Base-by-base conservation (phyloP, 177 flowering plant species). In the Telopea speciosissima region DNA sequence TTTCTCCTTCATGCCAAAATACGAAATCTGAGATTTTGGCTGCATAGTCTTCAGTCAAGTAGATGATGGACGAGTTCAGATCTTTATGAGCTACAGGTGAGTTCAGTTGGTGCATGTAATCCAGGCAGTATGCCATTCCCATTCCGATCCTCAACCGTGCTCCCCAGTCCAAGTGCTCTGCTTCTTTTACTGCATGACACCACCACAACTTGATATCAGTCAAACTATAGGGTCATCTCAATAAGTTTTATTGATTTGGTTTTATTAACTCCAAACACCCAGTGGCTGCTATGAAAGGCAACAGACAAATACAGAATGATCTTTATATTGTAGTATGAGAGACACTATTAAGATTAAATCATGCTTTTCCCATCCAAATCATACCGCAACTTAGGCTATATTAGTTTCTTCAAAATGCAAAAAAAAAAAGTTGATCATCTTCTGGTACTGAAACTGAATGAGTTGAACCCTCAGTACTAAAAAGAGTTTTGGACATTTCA, bases 121-220 rank as follows among this genome's bases (percentile, higher is more conserved):
- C 91, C 11, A 91, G 86, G 80, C 94, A 91, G 76, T 88, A 91
- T 11, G 91, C 86, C 65, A 88, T 83, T 24, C 97, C 97, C 92
- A 88, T 88, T 6, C 85, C 84, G 62, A 91, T 85, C 36, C 93
- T 73, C 45, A 91, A 65, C 72, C 97, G 77, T 80, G 75, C 84
- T 24, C 58, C 78, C 96, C 96, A 90, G 77, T 88, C 86, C 79
- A 90, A 80, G 78, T 82, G 93, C 70, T 89, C 96, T n/a, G 92
- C 85, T 81, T 89, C 93, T 77, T 80, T 82, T 68, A 89, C 96
- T 90, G 86, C 80, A 81, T 24, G 62, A 67, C 17, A 3, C 24
- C 67, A 72, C 61, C 70, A 70, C 21, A 54, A 40, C 22, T 28
- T 26, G 22, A 52, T 61, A 24, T 68, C 28, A 76, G 69, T 23